Percentiles rank a stretch among this genome's conserved stretches.
Evolutionary conservation across 2,329 filamentous ascomycete species (phyloP).

Genomic region (Colletotrichum neosansevieriae): DNA sequence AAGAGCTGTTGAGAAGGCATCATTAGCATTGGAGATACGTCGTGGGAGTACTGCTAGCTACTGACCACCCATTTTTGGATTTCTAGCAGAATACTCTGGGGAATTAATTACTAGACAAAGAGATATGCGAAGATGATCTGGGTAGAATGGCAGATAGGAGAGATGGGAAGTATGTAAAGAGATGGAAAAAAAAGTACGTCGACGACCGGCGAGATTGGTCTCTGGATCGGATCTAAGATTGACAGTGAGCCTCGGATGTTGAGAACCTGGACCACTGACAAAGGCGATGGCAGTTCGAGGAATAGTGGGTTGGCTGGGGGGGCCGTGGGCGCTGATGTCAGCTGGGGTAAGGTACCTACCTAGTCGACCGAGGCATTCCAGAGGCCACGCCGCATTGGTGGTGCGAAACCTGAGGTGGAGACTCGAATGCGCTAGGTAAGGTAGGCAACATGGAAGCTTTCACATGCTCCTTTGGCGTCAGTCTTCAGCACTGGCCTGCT

Average conservation of each 20-base stretch:
- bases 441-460: slow-evolving; percentile 14
- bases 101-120: neutral
- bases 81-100: slow-evolving; percentile 22
- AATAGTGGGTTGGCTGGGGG: neutral
- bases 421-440: neutral
- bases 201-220: neutral
- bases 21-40: neutral
- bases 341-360: slow-evolving; percentile 21
- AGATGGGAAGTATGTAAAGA: slow-evolving; percentile 23
- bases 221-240: slow-evolving; percentile 27
- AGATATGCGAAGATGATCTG: neutral
- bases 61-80: slow-evolving; percentile 53
- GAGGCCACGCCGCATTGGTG: slow-evolving; percentile 34
- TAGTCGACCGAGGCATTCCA: slow-evolving; percentile 37
- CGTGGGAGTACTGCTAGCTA: slow-evolving; percentile 35
- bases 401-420: slow-evolving; percentile 29
- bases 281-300: slow-evolving; percentile 25
- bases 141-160: neutral
- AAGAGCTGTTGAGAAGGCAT: slow-evolving; percentile 55
- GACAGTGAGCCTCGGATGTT: slow-evolving; percentile 39
- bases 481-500: neutral
- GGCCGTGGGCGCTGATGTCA: slow-evolving; percentile 37
- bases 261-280: slow-evolving; percentile 6
- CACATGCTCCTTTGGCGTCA: slow-evolving; percentile 27
- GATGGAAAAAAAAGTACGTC: neutral